A percentile compares a stretch with the other conserved stretches of the same genome.
phyloP scores from a whole-genome alignment of 768 basidiomycete genomes.

The Dendrothele bispora region DNA sequence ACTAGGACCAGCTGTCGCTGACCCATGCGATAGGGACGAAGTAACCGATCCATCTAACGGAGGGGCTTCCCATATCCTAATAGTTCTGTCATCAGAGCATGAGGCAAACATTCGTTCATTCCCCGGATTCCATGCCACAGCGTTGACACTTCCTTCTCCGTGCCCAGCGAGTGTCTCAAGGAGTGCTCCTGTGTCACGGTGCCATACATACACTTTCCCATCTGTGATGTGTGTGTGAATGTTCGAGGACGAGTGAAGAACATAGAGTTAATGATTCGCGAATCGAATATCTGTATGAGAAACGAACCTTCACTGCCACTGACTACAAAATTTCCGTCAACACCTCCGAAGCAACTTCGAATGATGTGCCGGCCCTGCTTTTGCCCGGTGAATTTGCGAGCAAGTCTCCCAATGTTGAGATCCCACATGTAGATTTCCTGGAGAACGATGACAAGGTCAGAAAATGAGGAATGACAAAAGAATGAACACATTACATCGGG shows the following conservation, averaged over 20 bases:
- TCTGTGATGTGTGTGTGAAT: constrained; percentile 52
- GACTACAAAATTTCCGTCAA: constrained; percentile 83
- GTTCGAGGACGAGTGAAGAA: no score
- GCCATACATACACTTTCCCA: constrained; percentile 93
- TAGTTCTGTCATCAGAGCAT: constrained; percentile 89
- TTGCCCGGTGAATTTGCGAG: constrained; percentile 85
- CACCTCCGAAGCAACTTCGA: constrained; percentile 91
- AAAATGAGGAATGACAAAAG: constrained; percentile 9
- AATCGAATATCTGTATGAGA: constrained; percentile 12
- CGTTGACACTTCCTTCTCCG: constrained; percentile 87
- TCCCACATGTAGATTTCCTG: constrained; percentile 93
- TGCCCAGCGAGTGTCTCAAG: constrained; percentile 91
- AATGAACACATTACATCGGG: constrained; percentile 65
- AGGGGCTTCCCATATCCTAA: constrained; percentile 85
- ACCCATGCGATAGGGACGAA: not conserved
- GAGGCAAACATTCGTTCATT: constrained; percentile 93
- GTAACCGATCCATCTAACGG: constrained; percentile 15
- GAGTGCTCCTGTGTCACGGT: constrained; percentile 77
- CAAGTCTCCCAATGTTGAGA: constrained; percentile 63
- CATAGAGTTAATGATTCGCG: no score
- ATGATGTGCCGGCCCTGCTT: constrained; percentile 83
- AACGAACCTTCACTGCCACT: constrained; percentile 92
- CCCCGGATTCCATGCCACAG: constrained; percentile 93
- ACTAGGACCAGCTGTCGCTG: no score
- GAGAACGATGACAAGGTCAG: constrained; percentile 16